These are phyloP conservation scores for Claviceps humidiphila DNA, from an alignment of 2,329 filamentous ascomycete genomes.

Conservation along the genomic window DNA sequence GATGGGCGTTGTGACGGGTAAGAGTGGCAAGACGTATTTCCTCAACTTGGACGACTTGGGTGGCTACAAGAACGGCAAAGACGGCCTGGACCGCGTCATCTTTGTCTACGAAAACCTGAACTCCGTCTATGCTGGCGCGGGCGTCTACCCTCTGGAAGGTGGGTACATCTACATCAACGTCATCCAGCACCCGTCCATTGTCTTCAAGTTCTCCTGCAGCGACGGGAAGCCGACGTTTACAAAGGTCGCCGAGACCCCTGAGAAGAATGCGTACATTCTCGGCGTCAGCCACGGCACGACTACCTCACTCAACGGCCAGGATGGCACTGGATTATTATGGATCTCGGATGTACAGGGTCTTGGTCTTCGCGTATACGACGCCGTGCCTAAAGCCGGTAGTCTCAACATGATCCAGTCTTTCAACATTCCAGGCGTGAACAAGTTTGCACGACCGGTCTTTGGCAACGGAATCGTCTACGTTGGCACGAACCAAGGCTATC, in stretches of 20 bases:
- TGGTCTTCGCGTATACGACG: slow-evolving; percentile 38
- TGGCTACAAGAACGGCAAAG: slow-evolving; percentile 24
- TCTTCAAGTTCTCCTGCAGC: slow-evolving; percentile 44
- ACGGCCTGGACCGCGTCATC: slow-evolving; percentile 28
- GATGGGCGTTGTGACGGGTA: slow-evolving; percentile 36
- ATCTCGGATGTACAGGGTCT: slow-evolving; percentile 40
- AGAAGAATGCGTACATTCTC: slow-evolving; percentile 37
- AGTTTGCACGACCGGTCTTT: slow-evolving; percentile 45
- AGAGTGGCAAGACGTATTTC: slow-evolving; percentile 36
- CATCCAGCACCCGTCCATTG: slow-evolving; percentile 39
- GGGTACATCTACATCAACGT: slow-evolving; percentile 37
- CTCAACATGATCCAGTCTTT: slow-evolving; percentile 37
- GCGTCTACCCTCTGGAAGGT: slow-evolving; percentile 34
- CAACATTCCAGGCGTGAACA: slow-evolving; percentile 36
- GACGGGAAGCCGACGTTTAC: slow-evolving; percentile 38
- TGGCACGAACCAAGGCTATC: slow-evolving; percentile 34
- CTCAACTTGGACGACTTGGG: slow-evolving; percentile 27
- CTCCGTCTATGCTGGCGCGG: slow-evolving; percentile 32
- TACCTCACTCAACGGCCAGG: slow-evolving; percentile 38
- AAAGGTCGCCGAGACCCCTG: slow-evolving; percentile 35
- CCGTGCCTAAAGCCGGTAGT: slow-evolving; percentile 31
- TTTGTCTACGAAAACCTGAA: slow-evolving; percentile 30
- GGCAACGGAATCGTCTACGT: slow-evolving; percentile 42
- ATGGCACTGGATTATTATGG: slow-evolving; percentile 44
- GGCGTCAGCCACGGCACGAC: slow-evolving; percentile 44